Percentiles rank a stretch among this genome's conserved stretches.
Conservation (phyloP, 371 early-diverging fungal species). For the Rhizopus stolonifer region DNA sequence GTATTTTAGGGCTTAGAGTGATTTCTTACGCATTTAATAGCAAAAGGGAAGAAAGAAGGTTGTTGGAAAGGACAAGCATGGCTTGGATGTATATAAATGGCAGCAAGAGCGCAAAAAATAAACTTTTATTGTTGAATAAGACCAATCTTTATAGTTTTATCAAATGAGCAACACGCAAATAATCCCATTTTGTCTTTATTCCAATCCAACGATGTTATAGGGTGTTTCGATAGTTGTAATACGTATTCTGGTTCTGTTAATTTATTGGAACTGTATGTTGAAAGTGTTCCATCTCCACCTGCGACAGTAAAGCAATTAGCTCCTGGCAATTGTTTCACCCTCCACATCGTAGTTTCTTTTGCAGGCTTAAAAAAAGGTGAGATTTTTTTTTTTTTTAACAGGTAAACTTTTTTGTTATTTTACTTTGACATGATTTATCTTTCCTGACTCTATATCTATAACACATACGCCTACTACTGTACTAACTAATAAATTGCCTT, state of each 20-base stretch:
- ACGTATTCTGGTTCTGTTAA: conserved; percentile 3
- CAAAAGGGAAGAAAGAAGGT: conserved; percentile 79
- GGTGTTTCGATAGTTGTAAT: conserved; percentile 33
- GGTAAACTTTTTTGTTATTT: neutral
- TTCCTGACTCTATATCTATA: conserved; percentile 15
- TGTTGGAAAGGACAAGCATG: conserved; percentile 80
- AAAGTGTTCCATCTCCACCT: conserved; percentile 64
- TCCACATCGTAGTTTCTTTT: conserved; percentile 73
- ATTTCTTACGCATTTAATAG: conserved; percentile 25
- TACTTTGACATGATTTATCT: conserved; percentile 10
- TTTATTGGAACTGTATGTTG: conserved; percentile 37
- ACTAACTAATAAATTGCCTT: conserved; percentile 9
- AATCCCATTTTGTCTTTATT: conserved; percentile 52
- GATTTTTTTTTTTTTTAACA: neutral
- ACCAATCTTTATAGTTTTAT: conserved; percentile 52
- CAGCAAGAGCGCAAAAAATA: conserved; percentile 82
- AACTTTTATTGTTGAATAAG: conserved; percentile 21
- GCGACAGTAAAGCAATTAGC: conserved; percentile 63
- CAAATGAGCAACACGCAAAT: conserved; percentile 53
- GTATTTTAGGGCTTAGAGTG: conserved; percentile 41
- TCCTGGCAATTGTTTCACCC: conserved; percentile 70
- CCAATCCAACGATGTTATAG: conserved; percentile 54
- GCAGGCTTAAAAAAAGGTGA: conserved; percentile 24
- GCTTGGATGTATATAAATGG: conserved; percentile 91
- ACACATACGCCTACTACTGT: conserved; percentile 18